Evolutionary conservation across 1,284 basidiomycete genomes (phyloP).

Genomic region (Ustilago esculenta): DNA sequence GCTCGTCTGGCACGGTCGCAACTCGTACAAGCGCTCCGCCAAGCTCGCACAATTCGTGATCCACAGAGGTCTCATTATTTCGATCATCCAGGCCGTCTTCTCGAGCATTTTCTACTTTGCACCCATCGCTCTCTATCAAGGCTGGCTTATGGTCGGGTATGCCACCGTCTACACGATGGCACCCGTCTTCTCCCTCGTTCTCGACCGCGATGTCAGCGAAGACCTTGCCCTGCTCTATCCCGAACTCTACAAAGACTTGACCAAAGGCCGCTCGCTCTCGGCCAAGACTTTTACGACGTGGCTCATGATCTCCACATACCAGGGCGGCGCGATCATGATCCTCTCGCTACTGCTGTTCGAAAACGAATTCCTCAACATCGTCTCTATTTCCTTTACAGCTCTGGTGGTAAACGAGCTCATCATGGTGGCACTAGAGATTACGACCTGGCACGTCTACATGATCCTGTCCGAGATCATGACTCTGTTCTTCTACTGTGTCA

Average conservation of each 20-base stretch:
- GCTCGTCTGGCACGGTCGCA: slow-evolving; percentile 94
- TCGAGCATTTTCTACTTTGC: slow-evolving; percentile 98
- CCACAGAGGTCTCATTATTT: slow-evolving; percentile 92
- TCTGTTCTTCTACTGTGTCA: slow-evolving; percentile 85
- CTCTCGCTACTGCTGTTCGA: slow-evolving; percentile 95
- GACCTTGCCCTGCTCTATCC: slow-evolving; percentile 95
- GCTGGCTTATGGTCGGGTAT: slow-evolving; percentile 97
- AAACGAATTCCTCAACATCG: slow-evolving; percentile 96
- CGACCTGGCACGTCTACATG: slow-evolving; percentile 98
- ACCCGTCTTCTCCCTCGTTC: slow-evolving; percentile 93
- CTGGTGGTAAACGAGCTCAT: slow-evolving; percentile 96
- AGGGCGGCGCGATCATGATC: slow-evolving; percentile 99
- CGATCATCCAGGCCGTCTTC: slow-evolving; percentile 88
- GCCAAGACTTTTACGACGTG: slow-evolving; percentile 99
- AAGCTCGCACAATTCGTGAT: slow-evolving; percentile 99
- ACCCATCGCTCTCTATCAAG: slow-evolving; percentile 96
- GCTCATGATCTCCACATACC: slow-evolving; percentile 97
- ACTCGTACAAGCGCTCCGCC: slow-evolving; percentile 96
- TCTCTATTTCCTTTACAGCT: slow-evolving; percentile 96
- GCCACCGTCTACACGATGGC: slow-evolving; percentile 99
- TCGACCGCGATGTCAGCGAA: slow-evolving; percentile 95
- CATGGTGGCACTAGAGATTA: slow-evolving; percentile 98
- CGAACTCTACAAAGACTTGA: slow-evolving; percentile 96
- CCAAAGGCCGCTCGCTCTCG: slow-evolving; percentile 75
- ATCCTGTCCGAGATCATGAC: slow-evolving; percentile 89